Percentiles rank a stretch among this genome's conserved stretches.
Evolutionary conservation across 2,329 filamentous ascomycete species (phyloP).

Genomic region (Apiospora sp.): DNA sequence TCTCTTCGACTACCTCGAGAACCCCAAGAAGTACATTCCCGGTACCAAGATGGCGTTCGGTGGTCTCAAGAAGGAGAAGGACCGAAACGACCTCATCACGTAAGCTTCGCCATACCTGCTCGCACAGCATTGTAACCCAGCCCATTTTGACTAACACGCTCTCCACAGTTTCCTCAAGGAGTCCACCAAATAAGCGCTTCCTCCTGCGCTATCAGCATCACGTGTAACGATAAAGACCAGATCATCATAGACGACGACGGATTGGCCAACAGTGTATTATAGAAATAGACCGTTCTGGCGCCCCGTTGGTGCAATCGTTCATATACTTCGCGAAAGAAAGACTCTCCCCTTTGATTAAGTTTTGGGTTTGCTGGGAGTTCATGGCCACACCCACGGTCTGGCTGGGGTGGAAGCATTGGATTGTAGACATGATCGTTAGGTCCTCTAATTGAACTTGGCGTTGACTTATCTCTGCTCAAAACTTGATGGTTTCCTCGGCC

Average conservation of each 20-base stretch:
- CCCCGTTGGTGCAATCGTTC: slow-evolving; percentile 37
- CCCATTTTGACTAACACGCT: slow-evolving; percentile 36
- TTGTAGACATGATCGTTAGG: slow-evolving; percentile 18
- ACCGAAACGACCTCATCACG: slow-evolving; percentile 98
- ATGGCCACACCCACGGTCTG: slow-evolving; percentile 26
- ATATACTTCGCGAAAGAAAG: slow-evolving; percentile 31
- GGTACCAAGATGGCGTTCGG: slow-evolving; percentile 99
- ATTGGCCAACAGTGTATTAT: slow-evolving; percentile 43
- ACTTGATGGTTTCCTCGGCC: neutral
- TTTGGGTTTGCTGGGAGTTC: slow-evolving; percentile 33
- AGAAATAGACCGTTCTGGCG: slow-evolving; percentile 44
- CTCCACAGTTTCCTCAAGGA: slow-evolving; percentile 71
- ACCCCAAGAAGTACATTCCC: slow-evolving; percentile 99
- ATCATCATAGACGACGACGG: slow-evolving; percentile 40
- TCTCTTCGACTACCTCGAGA: slow-evolving; percentile 98
- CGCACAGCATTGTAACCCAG: neutral
- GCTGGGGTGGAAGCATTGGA: slow-evolving; percentile 20
- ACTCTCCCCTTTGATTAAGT: slow-evolving; percentile 41
- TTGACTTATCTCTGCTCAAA: slow-evolving; percentile 5
- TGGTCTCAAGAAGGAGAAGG: slow-evolving; percentile 99
- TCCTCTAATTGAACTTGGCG: slow-evolving; percentile 18
- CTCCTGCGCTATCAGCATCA: slow-evolving; percentile 27
- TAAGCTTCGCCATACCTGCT: slow-evolving; percentile 57
- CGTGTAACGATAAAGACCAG: slow-evolving; percentile 46
- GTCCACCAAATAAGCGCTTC: slow-evolving; percentile 68